Evolutionary conservation across 495 filamentous ascomycete genomes (phyloP).

Genomic region (Delitschia confertaspora): DNA sequence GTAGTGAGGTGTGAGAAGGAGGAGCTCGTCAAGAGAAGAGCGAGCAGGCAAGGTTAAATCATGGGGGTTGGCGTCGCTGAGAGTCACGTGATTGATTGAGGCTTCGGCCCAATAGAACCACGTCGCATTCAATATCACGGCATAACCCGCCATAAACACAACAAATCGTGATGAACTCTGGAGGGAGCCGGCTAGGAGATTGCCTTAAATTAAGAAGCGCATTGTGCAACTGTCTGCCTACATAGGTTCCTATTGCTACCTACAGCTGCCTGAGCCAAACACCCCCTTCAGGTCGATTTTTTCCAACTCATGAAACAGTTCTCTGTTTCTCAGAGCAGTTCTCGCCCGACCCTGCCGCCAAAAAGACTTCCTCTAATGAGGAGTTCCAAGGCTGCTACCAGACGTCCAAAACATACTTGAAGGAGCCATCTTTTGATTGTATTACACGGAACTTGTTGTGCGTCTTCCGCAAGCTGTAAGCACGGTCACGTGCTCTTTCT

Average conservation of each 20-base stretch:
- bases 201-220: neutral
- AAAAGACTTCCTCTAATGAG: slow-evolving; percentile 15
- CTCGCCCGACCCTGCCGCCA: neutral
- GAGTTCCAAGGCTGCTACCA: no score
- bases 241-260: slow-evolving; percentile 15
- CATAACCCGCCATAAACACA: no score
- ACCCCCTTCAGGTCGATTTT: neutral
- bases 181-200: no score
- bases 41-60: neutral
- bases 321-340: neutral
- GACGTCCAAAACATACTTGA: no score
- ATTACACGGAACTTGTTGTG: no score
- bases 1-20: slow-evolving; percentile 1
- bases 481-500: no score
- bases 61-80: neutral
- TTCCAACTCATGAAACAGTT: slow-evolving; percentile 11
- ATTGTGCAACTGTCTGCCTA: slow-evolving; percentile 20
- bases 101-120: no score
- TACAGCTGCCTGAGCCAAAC: slow-evolving; percentile 23
- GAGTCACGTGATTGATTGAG: no score
- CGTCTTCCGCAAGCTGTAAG: no score
- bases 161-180: no score
- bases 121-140: no score
- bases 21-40: neutral
- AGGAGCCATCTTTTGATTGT: no score